Evolutionary conservation across 257 asterid species (phyloP).

Genomic region (Gardenia jasminoides): DNA sequence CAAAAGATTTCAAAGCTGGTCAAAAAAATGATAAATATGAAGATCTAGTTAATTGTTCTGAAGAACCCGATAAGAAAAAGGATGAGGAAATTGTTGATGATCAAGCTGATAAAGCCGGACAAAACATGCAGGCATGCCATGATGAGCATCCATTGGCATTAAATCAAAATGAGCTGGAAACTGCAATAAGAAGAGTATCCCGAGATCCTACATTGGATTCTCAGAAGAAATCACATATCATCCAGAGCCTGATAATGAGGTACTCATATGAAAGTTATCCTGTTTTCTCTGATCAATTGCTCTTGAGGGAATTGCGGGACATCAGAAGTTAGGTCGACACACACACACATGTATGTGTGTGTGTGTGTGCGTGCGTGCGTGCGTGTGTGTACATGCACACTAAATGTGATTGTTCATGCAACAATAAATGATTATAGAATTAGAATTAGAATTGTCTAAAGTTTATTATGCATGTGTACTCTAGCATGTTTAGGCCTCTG

Average conservation of each 20-base stretch:
- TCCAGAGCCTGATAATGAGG: slow-evolving; percentile 80
- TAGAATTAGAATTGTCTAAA: background rate
- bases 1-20: slow-evolving; percentile 23
- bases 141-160: slow-evolving; percentile 48
- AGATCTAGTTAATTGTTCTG: slow-evolving; percentile 28
- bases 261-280: slow-evolving; percentile 19
- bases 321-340: background rate
- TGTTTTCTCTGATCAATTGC: slow-evolving; percentile 8
- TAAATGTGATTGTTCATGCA: background rate
- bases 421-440: background rate
- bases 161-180: slow-evolving; percentile 68
- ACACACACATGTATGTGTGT: no score
- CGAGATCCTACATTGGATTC: slow-evolving; percentile 63
- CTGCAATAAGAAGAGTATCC: slow-evolving; percentile 67
- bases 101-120: slow-evolving; percentile 27
- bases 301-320: slow-evolving; percentile 2
- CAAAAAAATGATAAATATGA: slow-evolving; percentile 25
- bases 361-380: no score
- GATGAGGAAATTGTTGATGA: slow-evolving; percentile 31
- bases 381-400: no score
- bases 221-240: slow-evolving; percentile 52
- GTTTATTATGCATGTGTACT: background rate
- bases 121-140: slow-evolving; percentile 21
- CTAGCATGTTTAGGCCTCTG: background rate
- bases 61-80: slow-evolving; percentile 39